Conservation (phyloP, 1,284 basidiomycete genomes). For the Earliella scabrosa region DNA sequence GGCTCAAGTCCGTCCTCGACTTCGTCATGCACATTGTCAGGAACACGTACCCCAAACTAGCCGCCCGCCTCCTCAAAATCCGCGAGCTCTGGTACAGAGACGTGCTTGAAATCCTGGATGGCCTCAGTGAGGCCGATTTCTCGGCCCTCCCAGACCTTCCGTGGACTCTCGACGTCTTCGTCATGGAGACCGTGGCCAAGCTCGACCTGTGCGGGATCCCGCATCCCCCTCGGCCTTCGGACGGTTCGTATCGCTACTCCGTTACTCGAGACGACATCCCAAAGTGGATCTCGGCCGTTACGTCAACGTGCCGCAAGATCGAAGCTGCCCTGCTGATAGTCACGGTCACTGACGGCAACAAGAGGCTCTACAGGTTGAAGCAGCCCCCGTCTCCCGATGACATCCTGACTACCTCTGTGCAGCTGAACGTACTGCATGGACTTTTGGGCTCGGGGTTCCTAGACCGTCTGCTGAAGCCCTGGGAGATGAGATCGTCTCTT, state of each 20-base stretch:
- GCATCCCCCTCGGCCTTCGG: not conserved
- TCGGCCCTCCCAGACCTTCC: not conserved
- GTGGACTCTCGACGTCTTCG: not conserved
- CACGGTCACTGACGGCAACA: too few species aligned
- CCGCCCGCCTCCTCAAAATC: not conserved
- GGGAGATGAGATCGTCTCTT: too few species aligned
- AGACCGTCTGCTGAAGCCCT: not conserved
- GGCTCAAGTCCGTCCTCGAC: not conserved
- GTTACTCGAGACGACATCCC: not conserved
- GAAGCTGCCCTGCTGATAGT: not conserved
- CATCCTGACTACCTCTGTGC: not conserved
- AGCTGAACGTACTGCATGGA: not conserved
- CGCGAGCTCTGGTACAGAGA: not conserved
- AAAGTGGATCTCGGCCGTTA: not conserved
- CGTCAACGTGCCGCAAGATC: not conserved
- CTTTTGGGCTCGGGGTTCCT: not conserved
- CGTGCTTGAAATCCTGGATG: not conserved
- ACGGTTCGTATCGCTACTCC: not conserved
- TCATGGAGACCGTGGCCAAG: not conserved
- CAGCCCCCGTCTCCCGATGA: too few species aligned
- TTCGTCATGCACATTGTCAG: not conserved
- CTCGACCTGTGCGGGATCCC: not conserved
- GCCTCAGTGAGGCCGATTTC: not conserved
- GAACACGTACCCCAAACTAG: not conserved
- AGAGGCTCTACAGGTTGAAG: too few species aligned